phyloP scores from a whole-genome alignment of 306 rosid species.

The Dryas octopetala region DNA sequence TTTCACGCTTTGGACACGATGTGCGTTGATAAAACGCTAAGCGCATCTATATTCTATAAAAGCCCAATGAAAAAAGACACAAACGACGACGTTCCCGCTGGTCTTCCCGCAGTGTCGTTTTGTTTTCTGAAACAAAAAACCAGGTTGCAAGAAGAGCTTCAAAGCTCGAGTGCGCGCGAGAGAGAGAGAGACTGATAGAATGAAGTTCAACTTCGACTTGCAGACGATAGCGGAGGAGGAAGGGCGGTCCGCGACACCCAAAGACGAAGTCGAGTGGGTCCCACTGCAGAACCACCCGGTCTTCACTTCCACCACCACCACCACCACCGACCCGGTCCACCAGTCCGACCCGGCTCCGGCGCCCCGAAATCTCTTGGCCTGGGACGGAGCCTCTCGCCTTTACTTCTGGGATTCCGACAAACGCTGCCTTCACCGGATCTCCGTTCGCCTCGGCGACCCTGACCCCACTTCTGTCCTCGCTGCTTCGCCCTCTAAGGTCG shows the following conservation, averaged over 20 bases:
- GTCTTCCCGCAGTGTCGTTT: not conserved
- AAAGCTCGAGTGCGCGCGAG: not conserved
- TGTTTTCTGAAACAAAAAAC: not conserved
- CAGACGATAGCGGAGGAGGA: slow-evolving; percentile 35
- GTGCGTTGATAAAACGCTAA: not conserved
- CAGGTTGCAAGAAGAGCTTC: slow-evolving; percentile 1
- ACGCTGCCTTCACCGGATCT: slow-evolving; percentile 63
- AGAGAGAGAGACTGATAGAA: not conserved
- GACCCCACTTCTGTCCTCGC: slow-evolving; percentile 74
- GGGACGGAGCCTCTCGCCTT: slow-evolving; percentile 84
- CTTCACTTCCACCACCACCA: slow-evolving; percentile 45
- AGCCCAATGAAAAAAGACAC: not conserved
- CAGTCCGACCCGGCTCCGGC: slow-evolving; percentile 8
- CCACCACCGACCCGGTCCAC: slow-evolving; percentile 9
- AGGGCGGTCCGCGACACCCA: slow-evolving; percentile 53
- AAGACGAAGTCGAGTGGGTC: slow-evolving; percentile 73
- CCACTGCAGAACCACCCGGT: slow-evolving; percentile 72
- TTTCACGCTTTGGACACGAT: too few species aligned
- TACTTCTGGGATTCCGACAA: slow-evolving; percentile 73
- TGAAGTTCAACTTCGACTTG: slow-evolving; percentile 52
- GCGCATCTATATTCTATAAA: not conserved
- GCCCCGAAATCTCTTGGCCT: slow-evolving; percentile 58
- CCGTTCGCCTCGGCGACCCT: slow-evolving; percentile 87
- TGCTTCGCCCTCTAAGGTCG: slow-evolving; percentile 78
- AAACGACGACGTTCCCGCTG: slow-evolving; percentile 2